phyloP scores from a whole-genome alignment of 768 basidiomycete species.

The Termitomyces sp. region DNA sequence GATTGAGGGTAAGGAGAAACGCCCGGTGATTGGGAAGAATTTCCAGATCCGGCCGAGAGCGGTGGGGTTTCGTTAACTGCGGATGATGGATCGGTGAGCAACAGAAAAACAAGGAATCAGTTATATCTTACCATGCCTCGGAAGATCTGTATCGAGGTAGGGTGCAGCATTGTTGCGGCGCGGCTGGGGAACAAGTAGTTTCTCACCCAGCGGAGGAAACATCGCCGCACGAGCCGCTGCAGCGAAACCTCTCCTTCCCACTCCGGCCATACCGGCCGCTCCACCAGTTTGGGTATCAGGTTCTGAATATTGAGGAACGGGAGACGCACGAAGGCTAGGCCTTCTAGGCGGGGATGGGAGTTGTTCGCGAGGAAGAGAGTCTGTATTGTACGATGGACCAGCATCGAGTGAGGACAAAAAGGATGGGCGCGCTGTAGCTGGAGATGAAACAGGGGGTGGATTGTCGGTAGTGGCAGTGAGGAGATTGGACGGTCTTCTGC shows the following conservation, averaged over 20 bases:
- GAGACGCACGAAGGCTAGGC: slow-evolving; percentile 10
- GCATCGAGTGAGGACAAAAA: slow-evolving; percentile 3
- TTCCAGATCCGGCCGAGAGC: slow-evolving; percentile 40
- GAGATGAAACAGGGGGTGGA: slow-evolving; percentile 3
- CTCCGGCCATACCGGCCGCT: slow-evolving; percentile 85
- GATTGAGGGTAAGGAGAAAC: slow-evolving; percentile 34
- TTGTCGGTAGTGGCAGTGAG: not conserved
- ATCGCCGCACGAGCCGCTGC: slow-evolving; percentile 58
- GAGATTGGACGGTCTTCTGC: slow-evolving; percentile 16
- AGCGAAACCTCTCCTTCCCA: slow-evolving; percentile 79
- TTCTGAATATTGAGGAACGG: slow-evolving; percentile 10
- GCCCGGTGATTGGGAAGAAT: slow-evolving; percentile 38
- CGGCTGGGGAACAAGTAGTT: slow-evolving; percentile 13
- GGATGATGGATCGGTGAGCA: not conserved
- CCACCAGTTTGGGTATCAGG: slow-evolving; percentile 68
- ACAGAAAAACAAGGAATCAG: not conserved
- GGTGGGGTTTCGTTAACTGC: slow-evolving; percentile 36
- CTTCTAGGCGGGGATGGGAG: not conserved
- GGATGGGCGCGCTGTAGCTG: slow-evolving; percentile 11
- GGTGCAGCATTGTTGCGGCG: slow-evolving; percentile 32
- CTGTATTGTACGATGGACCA: not conserved
- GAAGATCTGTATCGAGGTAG: slow-evolving; percentile 41
- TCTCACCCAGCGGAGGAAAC: slow-evolving; percentile 21
- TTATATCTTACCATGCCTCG: slow-evolving; percentile 29
- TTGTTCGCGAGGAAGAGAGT: not conserved